These are phyloP conservation scores for Colletotrichum gloeosporioides DNA, from an alignment of 2,329 filamentous ascomycete genomes.

Conservation along the genomic window DNA sequence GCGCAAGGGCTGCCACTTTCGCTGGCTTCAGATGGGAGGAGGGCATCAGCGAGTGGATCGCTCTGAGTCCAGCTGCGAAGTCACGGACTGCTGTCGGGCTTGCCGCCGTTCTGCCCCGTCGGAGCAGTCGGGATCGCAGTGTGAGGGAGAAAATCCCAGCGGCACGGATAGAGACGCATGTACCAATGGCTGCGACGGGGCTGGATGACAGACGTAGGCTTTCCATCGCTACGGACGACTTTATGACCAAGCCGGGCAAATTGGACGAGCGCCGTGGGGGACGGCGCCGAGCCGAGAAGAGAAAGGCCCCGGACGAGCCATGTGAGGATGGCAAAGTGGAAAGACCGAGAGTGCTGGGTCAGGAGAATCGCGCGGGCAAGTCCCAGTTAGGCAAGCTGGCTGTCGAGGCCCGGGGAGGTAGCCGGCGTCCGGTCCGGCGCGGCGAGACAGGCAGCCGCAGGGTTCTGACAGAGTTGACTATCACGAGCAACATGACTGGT, in stretches of 20 bases:
- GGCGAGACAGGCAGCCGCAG: neutral
- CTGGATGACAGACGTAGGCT: neutral
- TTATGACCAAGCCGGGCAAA: neutral
- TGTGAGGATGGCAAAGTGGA: neutral
- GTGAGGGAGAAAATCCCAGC: neutral
- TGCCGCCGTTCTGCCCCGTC: neutral
- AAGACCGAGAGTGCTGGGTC: neutral
- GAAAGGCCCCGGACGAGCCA: neutral
- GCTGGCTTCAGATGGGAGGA: constrained; percentile 46
- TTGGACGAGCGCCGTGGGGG: neutral
- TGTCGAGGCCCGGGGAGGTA: neutral
- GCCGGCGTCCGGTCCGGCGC: neutral
- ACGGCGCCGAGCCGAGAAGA: neutral
- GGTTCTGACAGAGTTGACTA: neutral
- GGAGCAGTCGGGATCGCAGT: neutral
- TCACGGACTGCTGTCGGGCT: neutral
- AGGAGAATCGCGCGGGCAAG: neutral
- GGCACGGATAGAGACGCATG: neutral
- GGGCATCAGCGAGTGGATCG: constrained; percentile 45
- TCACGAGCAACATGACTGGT: neutral
- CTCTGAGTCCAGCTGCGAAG: constrained; percentile 4
- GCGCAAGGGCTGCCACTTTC: constrained; percentile 22
- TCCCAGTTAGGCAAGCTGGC: neutral
- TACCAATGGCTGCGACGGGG: neutral
- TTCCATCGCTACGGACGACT: neutral